Conservation (phyloP, 2,329 filamentous ascomycete genomes). For the Ceratocystis colombiana region DNA sequence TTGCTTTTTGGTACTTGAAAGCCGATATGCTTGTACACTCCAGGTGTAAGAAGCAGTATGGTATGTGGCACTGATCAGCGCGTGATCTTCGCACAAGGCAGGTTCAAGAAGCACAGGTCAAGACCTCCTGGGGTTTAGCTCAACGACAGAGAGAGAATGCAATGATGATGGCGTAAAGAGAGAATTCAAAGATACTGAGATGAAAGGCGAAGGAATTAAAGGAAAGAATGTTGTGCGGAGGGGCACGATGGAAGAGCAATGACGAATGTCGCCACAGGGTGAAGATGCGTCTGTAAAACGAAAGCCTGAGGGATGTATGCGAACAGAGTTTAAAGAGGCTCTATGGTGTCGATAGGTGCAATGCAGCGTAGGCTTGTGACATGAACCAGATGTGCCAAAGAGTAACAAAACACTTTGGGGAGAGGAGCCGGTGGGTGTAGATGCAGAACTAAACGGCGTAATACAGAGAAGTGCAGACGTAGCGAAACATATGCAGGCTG, state of each 20-base stretch:
- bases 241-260: background rate
- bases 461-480: background rate
- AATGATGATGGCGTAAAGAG: background rate
- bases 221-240: background rate
- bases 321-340: background rate
- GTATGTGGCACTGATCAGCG: background rate
- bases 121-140: background rate
- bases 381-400: background rate
- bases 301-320: background rate
- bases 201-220: background rate
- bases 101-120: background rate
- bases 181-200: background rate
- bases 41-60: slow-evolving; percentile 8
- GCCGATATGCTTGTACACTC: background rate
- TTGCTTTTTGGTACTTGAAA: background rate
- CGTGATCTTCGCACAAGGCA: background rate
- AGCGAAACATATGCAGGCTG: background rate
- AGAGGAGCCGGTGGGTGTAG: slow-evolving; percentile 4
- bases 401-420: background rate
- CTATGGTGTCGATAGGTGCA: background rate
- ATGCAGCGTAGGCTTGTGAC: slow-evolving; percentile 1
- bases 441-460: slow-evolving; percentile 3
- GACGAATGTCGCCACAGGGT: background rate
- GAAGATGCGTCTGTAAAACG: background rate
- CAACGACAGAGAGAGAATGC: background rate